Conservation (phyloP, 805 yeast genomes). For the Candida ascalaphidarum region DNA sequence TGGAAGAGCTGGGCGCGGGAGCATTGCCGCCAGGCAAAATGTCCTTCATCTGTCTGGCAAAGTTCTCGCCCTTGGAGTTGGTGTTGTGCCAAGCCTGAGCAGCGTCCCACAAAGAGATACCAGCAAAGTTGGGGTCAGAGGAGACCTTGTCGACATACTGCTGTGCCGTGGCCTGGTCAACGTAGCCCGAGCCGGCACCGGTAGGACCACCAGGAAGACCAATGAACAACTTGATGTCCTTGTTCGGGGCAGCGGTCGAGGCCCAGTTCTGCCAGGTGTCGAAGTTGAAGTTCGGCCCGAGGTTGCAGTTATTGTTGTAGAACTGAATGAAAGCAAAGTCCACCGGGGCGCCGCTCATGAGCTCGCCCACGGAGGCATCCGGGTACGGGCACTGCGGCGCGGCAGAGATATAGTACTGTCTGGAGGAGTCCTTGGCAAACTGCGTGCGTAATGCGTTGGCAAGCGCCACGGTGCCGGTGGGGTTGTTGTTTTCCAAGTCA, state of each 20-base stretch:
- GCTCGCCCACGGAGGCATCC: conserved; percentile 44
- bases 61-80: conserved; percentile 15
- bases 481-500: conserved; percentile 57
- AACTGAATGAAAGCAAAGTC: conserved; percentile 85
- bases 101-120: conserved; percentile 85
- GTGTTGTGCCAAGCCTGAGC: conserved; percentile 26
- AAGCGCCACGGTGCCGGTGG: conserved; percentile 58
- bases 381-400: conserved; percentile 93
- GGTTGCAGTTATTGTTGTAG: conserved; percentile 75
- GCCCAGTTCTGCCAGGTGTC: conserved; percentile 71
- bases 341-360: conserved; percentile 43
- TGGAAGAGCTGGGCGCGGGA: conserved; percentile 2
- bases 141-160: conserved; percentile 7
- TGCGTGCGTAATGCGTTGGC: conserved; percentile 26
- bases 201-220: conserved; percentile 55
- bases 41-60: conserved; percentile 31
- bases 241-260: conserved; percentile 49
- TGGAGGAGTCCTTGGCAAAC: conserved; percentile 29
- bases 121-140: conserved; percentile 38
- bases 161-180: conserved; percentile 13
- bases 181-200: conserved; percentile 54
- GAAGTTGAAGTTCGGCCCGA: conserved; percentile 45
- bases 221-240: conserved; percentile 56
- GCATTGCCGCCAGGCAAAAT: conserved; percentile 14
- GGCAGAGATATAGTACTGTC: conserved; percentile 68